Conservation (phyloP, 179 eudicot species). For the Nepenthes alata region DNA sequence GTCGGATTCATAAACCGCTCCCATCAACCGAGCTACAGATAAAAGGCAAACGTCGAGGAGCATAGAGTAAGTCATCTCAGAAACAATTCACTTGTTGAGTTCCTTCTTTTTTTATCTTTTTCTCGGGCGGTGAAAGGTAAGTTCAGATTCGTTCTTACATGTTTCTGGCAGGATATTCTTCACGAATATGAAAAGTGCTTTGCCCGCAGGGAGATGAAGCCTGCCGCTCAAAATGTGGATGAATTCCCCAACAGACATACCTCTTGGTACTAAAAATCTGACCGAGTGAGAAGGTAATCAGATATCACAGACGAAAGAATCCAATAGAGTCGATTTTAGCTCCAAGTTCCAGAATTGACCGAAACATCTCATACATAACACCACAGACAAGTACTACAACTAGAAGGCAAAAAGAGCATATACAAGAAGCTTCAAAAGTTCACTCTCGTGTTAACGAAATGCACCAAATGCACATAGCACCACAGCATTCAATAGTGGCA, state of each 20-base stretch:
- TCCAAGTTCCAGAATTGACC: no score
- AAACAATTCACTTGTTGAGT: no score
- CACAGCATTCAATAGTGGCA: no score
- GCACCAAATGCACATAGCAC: no score
- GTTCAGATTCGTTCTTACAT: slow-evolving; percentile 27
- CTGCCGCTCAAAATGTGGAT: slow-evolving; percentile 66
- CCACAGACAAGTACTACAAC: not conserved
- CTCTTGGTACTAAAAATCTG: slow-evolving; percentile 81
- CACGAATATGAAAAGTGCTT: slow-evolving; percentile 82
- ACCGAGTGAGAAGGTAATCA: slow-evolving; percentile 3
- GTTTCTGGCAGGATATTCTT: slow-evolving; percentile 80
- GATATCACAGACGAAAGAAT: not conserved
- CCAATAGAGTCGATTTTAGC: no score
- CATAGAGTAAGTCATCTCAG: no score
- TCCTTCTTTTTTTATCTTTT: not conserved
- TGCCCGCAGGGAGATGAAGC: slow-evolving; percentile 78
- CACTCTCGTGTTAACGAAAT: no score
- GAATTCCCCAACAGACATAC: slow-evolving; percentile 88
- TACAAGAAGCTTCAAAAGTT: not conserved
- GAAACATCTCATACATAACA: not conserved
- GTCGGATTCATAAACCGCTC: slow-evolving; percentile 57
- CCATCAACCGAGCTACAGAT: slow-evolving; percentile 60
- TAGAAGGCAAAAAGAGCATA: not conserved
- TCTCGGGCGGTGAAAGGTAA: not conserved
- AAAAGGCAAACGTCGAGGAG: not conserved